Conservation (phyloP, 2,329 filamentous ascomycete species). For the Catunica adiposa region DNA sequence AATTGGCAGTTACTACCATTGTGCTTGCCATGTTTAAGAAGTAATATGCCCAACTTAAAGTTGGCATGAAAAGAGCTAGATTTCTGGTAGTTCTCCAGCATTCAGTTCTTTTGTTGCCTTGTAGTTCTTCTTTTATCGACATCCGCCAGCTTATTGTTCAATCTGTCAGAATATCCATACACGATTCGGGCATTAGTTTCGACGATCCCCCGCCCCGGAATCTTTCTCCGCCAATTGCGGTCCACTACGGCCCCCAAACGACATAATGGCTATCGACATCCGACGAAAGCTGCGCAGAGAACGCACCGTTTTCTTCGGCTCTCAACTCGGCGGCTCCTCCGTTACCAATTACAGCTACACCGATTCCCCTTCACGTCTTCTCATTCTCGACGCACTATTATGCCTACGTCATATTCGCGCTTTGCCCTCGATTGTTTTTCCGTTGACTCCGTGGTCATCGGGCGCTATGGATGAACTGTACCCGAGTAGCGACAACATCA, state of each 20-base stretch:
- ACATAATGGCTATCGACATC: background rate
- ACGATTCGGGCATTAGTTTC: too few relatives aligned
- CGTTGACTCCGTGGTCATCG: slow-evolving; percentile 35
- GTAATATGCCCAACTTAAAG: too few relatives aligned
- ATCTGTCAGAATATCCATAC: too few relatives aligned
- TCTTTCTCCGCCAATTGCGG: background rate
- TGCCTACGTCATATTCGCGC: slow-evolving; percentile 33
- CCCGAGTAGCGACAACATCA: slow-evolving; percentile 38
- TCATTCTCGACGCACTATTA: slow-evolving; percentile 18
- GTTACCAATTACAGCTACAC: slow-evolving; percentile 47
- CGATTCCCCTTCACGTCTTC: slow-evolving; percentile 34
- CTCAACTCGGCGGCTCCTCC: slow-evolving; percentile 39
- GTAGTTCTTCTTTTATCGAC: too few relatives aligned
- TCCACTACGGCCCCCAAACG: background rate
- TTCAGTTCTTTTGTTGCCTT: too few relatives aligned
- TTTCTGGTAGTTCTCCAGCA: too few relatives aligned
- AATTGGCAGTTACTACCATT: background rate
- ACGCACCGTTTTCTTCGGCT: slow-evolving; percentile 37
- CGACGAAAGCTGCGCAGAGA: slow-evolving; percentile 5
- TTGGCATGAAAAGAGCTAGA: too few relatives aligned
- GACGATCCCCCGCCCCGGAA: background rate
- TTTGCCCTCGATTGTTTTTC: slow-evolving; percentile 46
- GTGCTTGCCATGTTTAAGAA: too few relatives aligned
- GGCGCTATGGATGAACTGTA: slow-evolving; percentile 48
- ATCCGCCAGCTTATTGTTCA: too few relatives aligned